These are phyloP conservation scores for Aspergillus piperis DNA, from an alignment of 2,329 filamentous ascomycete species.

Conservation along the genomic window DNA sequence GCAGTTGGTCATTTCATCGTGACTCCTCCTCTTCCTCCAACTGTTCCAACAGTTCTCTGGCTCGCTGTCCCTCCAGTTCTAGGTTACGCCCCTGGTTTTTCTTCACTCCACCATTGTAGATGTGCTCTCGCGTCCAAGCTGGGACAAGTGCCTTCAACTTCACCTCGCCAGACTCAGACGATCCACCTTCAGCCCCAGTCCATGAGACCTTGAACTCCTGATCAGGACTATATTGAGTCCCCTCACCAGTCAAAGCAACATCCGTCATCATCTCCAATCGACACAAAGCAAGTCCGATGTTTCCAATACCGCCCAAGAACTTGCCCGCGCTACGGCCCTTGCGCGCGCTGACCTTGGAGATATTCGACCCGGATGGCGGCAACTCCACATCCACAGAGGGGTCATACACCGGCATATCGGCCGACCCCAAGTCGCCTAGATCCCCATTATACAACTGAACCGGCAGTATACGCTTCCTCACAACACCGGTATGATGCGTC, in stretches of 20 bases:
- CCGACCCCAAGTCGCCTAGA: constrained; percentile 45
- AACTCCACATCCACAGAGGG: constrained; percentile 28
- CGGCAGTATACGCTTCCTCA: constrained; percentile 85
- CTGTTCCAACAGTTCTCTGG: constrained; percentile 39
- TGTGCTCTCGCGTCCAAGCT: constrained; percentile 63
- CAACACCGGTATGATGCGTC: constrained; percentile 90
- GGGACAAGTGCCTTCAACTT: constrained; percentile 81
- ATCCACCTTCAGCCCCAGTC: constrained; percentile 47
- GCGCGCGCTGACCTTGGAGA: constrained; percentile 53
- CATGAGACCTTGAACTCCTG: constrained; percentile 64
- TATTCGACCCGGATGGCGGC: constrained; percentile 51
- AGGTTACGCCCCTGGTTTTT: constrained; percentile 29
- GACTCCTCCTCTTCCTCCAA: constrained; percentile 38
- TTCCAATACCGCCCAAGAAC: constrained; percentile 76
- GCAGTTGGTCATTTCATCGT: constrained; percentile 26
- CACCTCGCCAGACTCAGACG: constrained; percentile 46
- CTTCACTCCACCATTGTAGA: constrained; percentile 41
- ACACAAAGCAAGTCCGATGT: constrained; percentile 83
- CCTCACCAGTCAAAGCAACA: constrained; percentile 68
- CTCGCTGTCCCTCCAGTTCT: constrained; percentile 34
- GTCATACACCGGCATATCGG: constrained; percentile 50
- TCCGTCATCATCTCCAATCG: constrained; percentile 90
- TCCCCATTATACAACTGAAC: constrained; percentile 67
- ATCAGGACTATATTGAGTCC: constrained; percentile 59
- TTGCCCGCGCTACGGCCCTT: constrained; percentile 74